phyloP scores from a whole-genome alignment of 2,329 filamentous ascomycete species.

The Aspergillus pseudonomiae region DNA sequence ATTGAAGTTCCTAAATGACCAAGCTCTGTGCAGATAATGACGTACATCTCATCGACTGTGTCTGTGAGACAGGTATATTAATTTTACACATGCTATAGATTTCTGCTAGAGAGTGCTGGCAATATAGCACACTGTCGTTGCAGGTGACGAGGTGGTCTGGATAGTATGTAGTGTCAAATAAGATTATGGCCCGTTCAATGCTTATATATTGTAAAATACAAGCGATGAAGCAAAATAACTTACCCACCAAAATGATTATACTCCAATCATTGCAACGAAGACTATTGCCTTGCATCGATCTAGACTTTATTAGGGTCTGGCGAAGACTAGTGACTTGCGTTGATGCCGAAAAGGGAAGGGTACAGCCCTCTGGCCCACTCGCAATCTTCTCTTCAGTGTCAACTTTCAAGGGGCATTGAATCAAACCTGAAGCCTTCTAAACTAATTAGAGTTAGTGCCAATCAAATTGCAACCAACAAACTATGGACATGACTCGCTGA shows the following conservation, averaged over 20 bases:
- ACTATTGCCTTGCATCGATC: background rate
- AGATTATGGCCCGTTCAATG: no score
- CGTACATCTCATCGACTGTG: no score
- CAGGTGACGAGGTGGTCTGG: no score
- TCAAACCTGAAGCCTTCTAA: background rate
- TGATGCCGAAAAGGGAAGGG: background rate
- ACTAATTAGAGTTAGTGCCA: background rate
- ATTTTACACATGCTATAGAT: no score
- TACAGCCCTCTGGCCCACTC: background rate
- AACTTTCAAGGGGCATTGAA: background rate
- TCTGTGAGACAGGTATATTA: no score
- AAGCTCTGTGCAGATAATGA: no score
- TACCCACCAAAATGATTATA: background rate
- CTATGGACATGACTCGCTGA: background rate
- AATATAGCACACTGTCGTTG: no score
- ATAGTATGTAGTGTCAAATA: no score
- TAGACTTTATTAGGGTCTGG: background rate
- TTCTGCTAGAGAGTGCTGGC: no score
- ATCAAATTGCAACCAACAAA: background rate
- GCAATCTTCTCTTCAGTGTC: background rate
- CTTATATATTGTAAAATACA: background rate
- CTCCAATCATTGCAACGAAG: background rate
- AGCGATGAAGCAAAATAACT: background rate
- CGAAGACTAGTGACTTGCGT: no score
- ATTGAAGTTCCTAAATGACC: no score